phyloP scores from a whole-genome alignment of 306 rosid genomes.

The Alnus glutinosa region DNA sequence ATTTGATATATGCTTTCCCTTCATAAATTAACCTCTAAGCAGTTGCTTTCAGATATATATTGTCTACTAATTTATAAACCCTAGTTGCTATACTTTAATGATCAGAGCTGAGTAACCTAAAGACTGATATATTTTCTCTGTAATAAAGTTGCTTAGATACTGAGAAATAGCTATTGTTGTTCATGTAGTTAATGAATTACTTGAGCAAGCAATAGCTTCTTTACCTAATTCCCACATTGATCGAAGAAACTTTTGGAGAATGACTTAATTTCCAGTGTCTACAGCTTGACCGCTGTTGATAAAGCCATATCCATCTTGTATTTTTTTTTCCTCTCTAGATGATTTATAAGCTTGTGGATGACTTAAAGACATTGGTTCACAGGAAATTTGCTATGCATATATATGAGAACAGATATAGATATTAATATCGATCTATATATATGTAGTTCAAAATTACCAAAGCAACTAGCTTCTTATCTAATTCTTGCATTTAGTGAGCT shows the following conservation, averaged over 20 bases:
- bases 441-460: neutral
- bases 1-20: constrained; percentile 11
- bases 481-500: neutral
- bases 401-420: neutral
- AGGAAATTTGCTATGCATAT: neutral
- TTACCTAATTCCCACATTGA: constrained; percentile 4
- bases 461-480: neutral
- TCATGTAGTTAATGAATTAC: neutral
- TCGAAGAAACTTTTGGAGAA: neutral
- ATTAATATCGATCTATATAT: neutral
- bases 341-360: constrained; percentile 1
- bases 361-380: neutral
- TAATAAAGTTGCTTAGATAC: neutral
- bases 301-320: neutral
- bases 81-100: neutral
- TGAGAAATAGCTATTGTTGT: neutral
- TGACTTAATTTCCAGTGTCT: neutral
- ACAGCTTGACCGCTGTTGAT: neutral
- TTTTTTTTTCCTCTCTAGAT: neutral
- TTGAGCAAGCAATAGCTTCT: neutral
- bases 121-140: neutral
- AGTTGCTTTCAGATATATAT: constrained; percentile 19
- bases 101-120: neutral
- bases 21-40: constrained; percentile 4
- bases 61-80: constrained; percentile 22